Evolutionary conservation across 2,329 filamentous ascomycete species (phyloP).

Genomic region (Xylariales sp.): DNA sequence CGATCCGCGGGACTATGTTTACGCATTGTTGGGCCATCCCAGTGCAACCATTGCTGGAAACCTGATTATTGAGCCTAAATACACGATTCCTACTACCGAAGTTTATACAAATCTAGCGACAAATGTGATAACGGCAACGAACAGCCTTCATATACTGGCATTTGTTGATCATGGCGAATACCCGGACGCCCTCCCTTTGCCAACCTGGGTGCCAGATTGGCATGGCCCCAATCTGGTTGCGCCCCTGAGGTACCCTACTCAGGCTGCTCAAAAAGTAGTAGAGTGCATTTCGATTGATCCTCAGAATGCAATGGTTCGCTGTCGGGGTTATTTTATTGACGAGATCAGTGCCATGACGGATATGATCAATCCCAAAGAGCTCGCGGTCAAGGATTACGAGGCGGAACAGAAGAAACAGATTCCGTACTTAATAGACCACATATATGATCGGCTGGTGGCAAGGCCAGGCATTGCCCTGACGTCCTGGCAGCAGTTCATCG

Average conservation of each 20-base stretch:
- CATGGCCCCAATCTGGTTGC: conserved; percentile 1
- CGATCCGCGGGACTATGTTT: conserved; percentile 7
- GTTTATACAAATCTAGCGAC: conserved; percentile 2
- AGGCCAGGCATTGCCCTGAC: not conserved
- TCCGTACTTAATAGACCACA: conserved; percentile 1
- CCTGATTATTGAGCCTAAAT: conserved; percentile 3
- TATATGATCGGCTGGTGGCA: not conserved
- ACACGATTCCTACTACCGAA: not conserved
- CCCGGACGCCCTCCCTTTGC: not conserved
- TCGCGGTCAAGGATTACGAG: conserved; percentile 1
- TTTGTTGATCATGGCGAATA: conserved; percentile 6
- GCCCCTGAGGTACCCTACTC: conserved; percentile 2
- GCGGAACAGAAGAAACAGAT: conserved; percentile 1
- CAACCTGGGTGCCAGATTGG: conserved; percentile 6
- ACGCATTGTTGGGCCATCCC: conserved; percentile 4
- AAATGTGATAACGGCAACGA: not conserved
- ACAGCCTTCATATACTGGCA: conserved; percentile 2
- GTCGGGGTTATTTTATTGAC: not conserved
- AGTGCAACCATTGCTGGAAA: conserved; percentile 1
- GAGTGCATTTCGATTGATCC: not conserved
- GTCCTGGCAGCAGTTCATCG: not conserved
- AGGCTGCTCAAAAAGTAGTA: not conserved
- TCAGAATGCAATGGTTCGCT: not conserved
- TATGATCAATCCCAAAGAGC: conserved; percentile 6
- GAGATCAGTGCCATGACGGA: not conserved